Conservation (phyloP, 352 stramenopile species). For the Phytophthora cryptogea region DNA sequence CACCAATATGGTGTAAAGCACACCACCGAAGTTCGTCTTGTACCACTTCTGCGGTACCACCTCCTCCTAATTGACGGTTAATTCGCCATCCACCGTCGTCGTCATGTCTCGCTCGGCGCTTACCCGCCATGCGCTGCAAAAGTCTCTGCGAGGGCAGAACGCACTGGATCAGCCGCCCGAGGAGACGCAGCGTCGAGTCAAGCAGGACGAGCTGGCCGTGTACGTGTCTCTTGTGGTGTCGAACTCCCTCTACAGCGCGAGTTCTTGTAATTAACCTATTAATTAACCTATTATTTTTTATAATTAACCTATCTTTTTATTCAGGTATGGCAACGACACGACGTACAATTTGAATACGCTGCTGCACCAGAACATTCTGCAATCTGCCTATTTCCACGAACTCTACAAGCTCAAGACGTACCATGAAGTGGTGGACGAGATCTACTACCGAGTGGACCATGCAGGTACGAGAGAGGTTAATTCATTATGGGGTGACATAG, state of each 20-base stretch:
- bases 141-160: conserved; percentile 53
- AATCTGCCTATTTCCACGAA: conserved; percentile 95
- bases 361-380: conserved; percentile 95
- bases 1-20: neutral
- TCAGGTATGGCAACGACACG: conserved; percentile 82
- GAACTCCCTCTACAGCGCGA: neutral
- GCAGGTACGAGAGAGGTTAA: conserved; percentile 45
- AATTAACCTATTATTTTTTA: conserved; percentile 3
- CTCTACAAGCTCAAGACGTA: conserved; percentile 95
- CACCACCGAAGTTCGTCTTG: no score
- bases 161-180: conserved; percentile 37
- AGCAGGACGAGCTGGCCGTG: conserved; percentile 82
- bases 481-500: neutral
- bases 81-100: neutral
- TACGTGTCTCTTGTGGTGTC: conserved; percentile 33
- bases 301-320: conserved; percentile 7
- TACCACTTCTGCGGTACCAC: no score
- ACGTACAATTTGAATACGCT: conserved; percentile 98
- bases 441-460: conserved; percentile 89
- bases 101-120: conserved; percentile 82
- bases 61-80: neutral
- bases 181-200: conserved; percentile 59
- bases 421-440: conserved; percentile 96
- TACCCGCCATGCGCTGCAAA: conserved; percentile 64
- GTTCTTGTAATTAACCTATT: conserved; percentile 13